Evolutionary conservation across 2,329 filamentous ascomycete species (phyloP).

Genomic region (Aureobasidium sp.): DNA sequence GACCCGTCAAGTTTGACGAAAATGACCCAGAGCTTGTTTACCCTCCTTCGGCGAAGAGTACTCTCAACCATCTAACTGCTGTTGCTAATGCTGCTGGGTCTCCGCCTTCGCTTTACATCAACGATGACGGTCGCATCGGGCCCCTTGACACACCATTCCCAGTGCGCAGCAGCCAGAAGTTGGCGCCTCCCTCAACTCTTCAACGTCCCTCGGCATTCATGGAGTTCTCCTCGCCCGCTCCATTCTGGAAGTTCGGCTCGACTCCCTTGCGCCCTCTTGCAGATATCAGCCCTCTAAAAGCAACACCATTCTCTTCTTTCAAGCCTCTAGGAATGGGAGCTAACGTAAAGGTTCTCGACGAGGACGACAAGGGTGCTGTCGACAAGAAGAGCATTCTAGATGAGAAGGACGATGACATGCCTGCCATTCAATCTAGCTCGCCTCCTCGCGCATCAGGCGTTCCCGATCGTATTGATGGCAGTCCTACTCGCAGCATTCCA

Average conservation of each 20-base stretch:
- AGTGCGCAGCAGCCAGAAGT: conserved; percentile 46
- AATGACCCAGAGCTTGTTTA: conserved; percentile 20
- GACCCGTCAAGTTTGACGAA: conserved; percentile 26
- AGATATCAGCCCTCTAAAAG: conserved; percentile 32
- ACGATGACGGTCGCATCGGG: conserved; percentile 29
- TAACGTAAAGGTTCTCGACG: conserved; percentile 20
- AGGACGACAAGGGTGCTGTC: conserved; percentile 18
- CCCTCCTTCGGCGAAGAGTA: conserved; percentile 19
- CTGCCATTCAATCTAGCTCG: conserved; percentile 28
- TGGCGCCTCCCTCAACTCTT: conserved; percentile 72
- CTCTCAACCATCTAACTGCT: conserved; percentile 28
- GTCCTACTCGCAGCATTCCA: conserved; percentile 23
- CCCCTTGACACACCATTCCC: conserved; percentile 32
- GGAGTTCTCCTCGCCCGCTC: conserved; percentile 76
- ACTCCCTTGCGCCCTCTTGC: conserved; percentile 46
- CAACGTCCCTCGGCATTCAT: conserved; percentile 79
- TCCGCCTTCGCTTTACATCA: conserved; percentile 32
- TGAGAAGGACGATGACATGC: conserved; percentile 22
- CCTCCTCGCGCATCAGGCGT: conserved; percentile 23
- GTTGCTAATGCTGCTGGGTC: conserved; percentile 31
- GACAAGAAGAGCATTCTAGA: conserved; percentile 34
- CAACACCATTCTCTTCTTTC: conserved; percentile 27
- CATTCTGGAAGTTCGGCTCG: conserved; percentile 84
- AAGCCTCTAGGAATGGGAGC: conserved; percentile 19
- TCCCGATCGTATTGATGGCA: conserved; percentile 23